These are phyloP conservation scores for Athelia sp. DNA, from an alignment of 1,284 basidiomycete genomes.

Conservation along the genomic window DNA sequence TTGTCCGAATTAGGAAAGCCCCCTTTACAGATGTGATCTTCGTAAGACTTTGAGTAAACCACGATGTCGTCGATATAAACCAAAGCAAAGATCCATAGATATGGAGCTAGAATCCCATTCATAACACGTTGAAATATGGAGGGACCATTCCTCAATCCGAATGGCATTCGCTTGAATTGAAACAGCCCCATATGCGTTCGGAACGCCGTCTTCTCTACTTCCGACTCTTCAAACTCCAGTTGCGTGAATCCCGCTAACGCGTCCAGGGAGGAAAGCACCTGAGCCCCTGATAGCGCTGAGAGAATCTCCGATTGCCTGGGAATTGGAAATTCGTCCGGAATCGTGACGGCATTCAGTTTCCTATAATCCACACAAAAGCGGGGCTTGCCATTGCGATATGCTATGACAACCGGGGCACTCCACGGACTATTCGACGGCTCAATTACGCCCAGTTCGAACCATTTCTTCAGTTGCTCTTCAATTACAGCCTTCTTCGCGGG, in stretches of 20 bases:
- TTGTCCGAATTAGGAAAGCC: too few species aligned
- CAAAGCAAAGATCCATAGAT: background rate
- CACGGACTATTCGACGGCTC: constrained; percentile 28
- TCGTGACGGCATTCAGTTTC: background rate
- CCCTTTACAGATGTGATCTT: background rate
- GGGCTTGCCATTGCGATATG: constrained; percentile 27
- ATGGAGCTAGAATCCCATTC: background rate
- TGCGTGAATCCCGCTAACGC: background rate
- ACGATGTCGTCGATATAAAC: background rate
- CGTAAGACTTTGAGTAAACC: background rate
- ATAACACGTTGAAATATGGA: too few species aligned
- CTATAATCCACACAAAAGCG: too few species aligned
- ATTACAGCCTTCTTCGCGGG: constrained; percentile 26
- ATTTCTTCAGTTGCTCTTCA: constrained; percentile 23
- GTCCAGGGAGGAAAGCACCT: background rate
- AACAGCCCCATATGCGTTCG: background rate
- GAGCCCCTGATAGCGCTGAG: too few species aligned
- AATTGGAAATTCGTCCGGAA: background rate
- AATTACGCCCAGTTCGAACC: constrained; percentile 25
- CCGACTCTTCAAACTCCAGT: background rate
- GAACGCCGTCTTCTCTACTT: background rate
- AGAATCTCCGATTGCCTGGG: too few species aligned
- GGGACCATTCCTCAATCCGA: too few species aligned
- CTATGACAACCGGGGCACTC: constrained; percentile 27
- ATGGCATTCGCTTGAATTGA: background rate